Conservation (phyloP, 2,329 filamentous ascomycete genomes). For the Lasiodiplodia gonubiensis region DNA sequence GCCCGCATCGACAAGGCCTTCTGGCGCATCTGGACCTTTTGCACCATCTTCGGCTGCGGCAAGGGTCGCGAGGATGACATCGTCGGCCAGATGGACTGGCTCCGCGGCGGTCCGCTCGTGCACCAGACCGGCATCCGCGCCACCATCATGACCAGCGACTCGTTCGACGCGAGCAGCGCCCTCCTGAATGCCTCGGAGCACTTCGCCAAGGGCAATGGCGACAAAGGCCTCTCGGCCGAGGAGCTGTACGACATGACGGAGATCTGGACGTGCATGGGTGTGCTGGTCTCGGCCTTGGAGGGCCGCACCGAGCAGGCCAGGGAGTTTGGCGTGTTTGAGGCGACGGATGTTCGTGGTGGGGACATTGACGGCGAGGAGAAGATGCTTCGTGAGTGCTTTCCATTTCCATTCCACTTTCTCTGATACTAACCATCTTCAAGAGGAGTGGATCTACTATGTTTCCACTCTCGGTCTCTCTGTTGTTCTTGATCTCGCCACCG, state of each 20-base stretch:
- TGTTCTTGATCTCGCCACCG: constrained; percentile 58
- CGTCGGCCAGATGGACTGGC: constrained; percentile 66
- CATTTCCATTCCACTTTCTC: background rate
- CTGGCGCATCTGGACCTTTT: constrained; percentile 71
- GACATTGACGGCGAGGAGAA: constrained; percentile 59
- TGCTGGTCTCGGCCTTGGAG: constrained; percentile 62
- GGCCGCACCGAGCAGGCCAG: constrained; percentile 61
- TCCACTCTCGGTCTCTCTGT: constrained; percentile 64
- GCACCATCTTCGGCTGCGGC: constrained; percentile 64
- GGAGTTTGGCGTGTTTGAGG: constrained; percentile 61
- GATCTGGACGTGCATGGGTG: constrained; percentile 66
- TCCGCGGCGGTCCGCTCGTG: constrained; percentile 62
- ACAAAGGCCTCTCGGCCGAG: constrained; percentile 57
- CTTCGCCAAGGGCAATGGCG: constrained; percentile 62
- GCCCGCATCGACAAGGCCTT: constrained; percentile 65
- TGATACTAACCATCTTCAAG: constrained; percentile 41
- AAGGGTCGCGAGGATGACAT: constrained; percentile 65
- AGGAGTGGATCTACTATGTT: constrained; percentile 67
- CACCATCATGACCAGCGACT: constrained; percentile 56
- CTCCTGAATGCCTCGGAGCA: constrained; percentile 60
- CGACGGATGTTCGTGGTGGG: constrained; percentile 52
- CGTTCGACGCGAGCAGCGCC: constrained; percentile 59
- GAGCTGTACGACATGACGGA: constrained; percentile 70
- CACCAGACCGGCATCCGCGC: constrained; percentile 53
- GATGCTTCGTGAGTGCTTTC: constrained; percentile 55